Evolutionary conservation across 352 stramenopile species (phyloP).

Genomic region (Pythium utonaiense): DNA sequence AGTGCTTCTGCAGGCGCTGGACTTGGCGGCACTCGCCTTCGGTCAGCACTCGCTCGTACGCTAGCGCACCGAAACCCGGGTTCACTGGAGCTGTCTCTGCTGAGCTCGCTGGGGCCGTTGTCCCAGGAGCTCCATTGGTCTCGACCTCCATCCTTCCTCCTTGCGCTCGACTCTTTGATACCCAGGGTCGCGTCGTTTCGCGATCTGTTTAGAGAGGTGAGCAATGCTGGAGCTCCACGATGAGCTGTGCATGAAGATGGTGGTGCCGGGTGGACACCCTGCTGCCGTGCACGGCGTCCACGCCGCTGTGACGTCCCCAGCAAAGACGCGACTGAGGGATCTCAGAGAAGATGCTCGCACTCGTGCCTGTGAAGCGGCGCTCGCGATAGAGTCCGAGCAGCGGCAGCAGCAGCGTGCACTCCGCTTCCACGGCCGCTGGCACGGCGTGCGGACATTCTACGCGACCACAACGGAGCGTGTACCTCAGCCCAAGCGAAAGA

Average conservation of each 20-base stretch:
- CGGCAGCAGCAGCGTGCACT: constrained; percentile 32
- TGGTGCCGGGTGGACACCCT: neutral
- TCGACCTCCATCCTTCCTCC: neutral
- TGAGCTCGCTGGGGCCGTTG: neutral
- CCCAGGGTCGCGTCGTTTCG: constrained; percentile 14
- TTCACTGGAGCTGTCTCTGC: neutral
- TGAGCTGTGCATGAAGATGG: neutral
- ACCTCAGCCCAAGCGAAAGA: constrained; percentile 8
- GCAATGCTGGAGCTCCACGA: neutral
- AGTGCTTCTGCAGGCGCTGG: constrained; percentile 20
- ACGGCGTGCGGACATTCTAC: constrained; percentile 45
- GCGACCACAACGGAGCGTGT: constrained; percentile 30
- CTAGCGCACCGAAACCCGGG: constrained; percentile 15
- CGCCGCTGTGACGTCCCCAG: constrained; percentile 1
- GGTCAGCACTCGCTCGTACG: constrained; percentile 44
- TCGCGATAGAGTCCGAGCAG: constrained; percentile 26
- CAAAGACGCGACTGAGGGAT: constrained; percentile 34
- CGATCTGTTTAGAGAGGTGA: constrained; percentile 16
- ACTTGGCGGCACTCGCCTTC: constrained; percentile 39
- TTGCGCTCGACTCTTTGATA: neutral
- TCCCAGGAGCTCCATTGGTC: neutral
- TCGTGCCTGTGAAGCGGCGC: constrained; percentile 16
- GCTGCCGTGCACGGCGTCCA: neutral
- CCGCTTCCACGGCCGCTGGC: constrained; percentile 43
- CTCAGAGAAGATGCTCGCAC: constrained; percentile 29